These are phyloP conservation scores for Talaromyces pinophilus DNA, from an alignment of 2,329 filamentous ascomycete genomes.

Conservation along the genomic window DNA sequence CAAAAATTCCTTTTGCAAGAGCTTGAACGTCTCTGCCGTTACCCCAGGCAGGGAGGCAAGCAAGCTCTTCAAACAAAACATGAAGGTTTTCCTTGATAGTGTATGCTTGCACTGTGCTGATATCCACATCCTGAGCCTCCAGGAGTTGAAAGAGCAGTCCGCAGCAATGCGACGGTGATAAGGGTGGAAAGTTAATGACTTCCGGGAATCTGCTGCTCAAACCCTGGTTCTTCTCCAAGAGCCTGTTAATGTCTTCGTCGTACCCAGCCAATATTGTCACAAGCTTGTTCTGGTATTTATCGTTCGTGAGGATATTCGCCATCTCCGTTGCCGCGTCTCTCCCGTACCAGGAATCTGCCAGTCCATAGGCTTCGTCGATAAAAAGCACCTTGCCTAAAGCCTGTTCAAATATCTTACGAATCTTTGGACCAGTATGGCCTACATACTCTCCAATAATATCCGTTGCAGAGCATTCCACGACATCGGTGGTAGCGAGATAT, in stretches of 20 bases:
- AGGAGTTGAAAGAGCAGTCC: constrained; percentile 43
- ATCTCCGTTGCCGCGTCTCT: constrained; percentile 57
- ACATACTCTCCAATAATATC: constrained; percentile 69
- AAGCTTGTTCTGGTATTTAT: constrained; percentile 59
- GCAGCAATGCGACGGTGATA: constrained; percentile 50
- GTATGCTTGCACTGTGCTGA: constrained; percentile 16
- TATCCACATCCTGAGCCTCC: constrained; percentile 34
- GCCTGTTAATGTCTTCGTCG: constrained; percentile 63
- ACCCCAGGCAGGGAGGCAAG: constrained; percentile 54
- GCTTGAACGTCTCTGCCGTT: constrained; percentile 64
- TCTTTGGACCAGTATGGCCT: constrained; percentile 70
- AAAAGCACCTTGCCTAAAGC: constrained; percentile 68
- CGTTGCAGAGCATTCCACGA: constrained; percentile 66
- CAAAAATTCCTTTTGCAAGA: constrained; percentile 55
- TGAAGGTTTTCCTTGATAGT: too few species aligned
- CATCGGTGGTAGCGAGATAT: constrained; percentile 60
- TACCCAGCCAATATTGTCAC: constrained; percentile 72
- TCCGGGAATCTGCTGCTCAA: constrained; percentile 67
- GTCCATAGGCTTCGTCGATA: constrained; percentile 70
- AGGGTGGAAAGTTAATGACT: constrained; percentile 56
- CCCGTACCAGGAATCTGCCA: constrained; percentile 60
- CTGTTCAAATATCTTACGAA: constrained; percentile 60
- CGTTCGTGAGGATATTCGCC: constrained; percentile 57
- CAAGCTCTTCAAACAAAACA: constrained; percentile 29
- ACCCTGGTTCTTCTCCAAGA: constrained; percentile 64